Evolutionary conservation across 306 rosid species (phyloP), one percentile per base, ranked within the genome.

Genomic region (Vigna nakashimae): DNA sequence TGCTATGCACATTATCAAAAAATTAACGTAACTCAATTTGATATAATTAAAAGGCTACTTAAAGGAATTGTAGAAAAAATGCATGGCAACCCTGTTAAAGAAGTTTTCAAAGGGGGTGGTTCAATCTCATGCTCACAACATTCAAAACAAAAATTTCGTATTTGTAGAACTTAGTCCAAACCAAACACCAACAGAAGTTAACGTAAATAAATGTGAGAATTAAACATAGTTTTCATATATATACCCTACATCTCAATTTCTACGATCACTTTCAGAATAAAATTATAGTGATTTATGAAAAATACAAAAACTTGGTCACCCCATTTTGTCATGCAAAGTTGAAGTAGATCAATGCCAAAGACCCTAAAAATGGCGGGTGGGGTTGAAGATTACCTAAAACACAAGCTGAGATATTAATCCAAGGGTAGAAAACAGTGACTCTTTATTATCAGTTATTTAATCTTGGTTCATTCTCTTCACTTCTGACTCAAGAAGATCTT

Each of bases 401-500:
- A 64, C 28, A 63, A 63, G 4, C 10, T n/a, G 3, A 38, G 10
- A 26, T 26, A 26, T 26, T 26, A 26, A 26, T 26, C 28, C 28
- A 26, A 26, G 28, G 28, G 3, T 26, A 26, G 28, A 30, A 30
- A 30, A 30, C 3, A 3, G 32, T 30, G 32, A 30, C 34, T 4
- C 34, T 4, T 26, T 26, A 26, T 30, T 4, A 30, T 30, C 34
- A 30, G 34, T 30, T 30, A 30, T 30, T 26, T 30, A 30, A 48
- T 65, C 20, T 34, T 58, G 3, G 49, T 11, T 73, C 17, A 26
- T 66, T 36, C 68, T 48, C 59, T 16, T 60, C 32, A 59, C 78
- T 53, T 79, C 32, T 3, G 53, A 40, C 1, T n/a, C 71, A 79
- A 83, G 87, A 74, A 83, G 84, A 1, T 83, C 87, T 63, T 79